Evolutionary conservation across 345 rosid species (phyloP), one percentile per base, ranked within the genome.

Genomic region (Salix purpurea): DNA sequence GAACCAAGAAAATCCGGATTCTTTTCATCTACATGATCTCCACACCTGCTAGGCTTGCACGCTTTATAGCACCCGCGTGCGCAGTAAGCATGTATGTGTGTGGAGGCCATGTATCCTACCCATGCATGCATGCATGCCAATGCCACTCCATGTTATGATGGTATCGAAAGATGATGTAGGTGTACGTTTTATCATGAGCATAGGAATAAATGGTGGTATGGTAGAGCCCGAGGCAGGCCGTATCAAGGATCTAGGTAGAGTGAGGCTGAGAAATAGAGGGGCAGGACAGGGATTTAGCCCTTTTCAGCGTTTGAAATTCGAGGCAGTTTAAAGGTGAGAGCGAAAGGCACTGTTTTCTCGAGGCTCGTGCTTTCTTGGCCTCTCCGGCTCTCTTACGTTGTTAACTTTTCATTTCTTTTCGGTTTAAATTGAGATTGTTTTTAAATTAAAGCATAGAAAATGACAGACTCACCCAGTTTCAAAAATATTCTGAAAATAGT

Each of bases 311-410:
- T 70, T 77, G 77, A 74, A 77, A 70, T 32, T 81, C 78, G 77
- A 80, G 82, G 70, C 75, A 28, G 19, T 39, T 60, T 67, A 58
- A 74, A 70, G 72, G n/a, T 37, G 71, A 80, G 34, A 64, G 73
- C 70, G 62, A 69, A 73, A 56, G 74, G 21, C 67, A 14, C 75
- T 75, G 77, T 37, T 1, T 81, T 81, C 40, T 84, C 82, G 83
- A 81, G 81, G 76, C 77, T 76, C 81, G 81, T 70, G 87, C 83
- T 39, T 18, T 16, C 12, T 23, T 26, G 66, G 34, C 46, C 69
- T 64, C 2, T 52, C 23, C 68, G 34, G 70, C 4, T 58, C 15
- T 37, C 28, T 26, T 56, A 3, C 11, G 11, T 9, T 10, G 64
- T 58, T 23, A 23, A 3, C 3, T 52, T 52, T 1, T 4, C 28